Evolutionary conservation across 768 basidiomycete genomes (phyloP), one percentile per base, ranked within the genome.

Genomic region (Calocybe gangraenosa): DNA sequence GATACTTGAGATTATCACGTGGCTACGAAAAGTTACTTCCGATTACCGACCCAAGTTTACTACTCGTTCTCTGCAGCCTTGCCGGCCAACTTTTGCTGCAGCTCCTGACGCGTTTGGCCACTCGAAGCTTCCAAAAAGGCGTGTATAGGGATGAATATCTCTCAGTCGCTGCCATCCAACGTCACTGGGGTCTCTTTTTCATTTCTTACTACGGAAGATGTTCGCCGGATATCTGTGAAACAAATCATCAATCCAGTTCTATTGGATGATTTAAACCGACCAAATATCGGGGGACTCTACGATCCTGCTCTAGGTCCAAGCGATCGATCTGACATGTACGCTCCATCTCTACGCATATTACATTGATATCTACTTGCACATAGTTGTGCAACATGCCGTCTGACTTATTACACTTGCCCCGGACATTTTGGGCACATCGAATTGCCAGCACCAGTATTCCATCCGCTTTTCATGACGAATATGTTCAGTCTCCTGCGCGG

Each of bases 341-440:
- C 79, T 19, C 10, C 11, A 37, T 31, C 15, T 34, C 30, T 46
- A 25, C 44, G 21, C 22, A 38, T 40, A 37, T 28, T 35, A 20
- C 20, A 34, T 42, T 44, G 17, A 57, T 40, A 57, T 51, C 41
- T 40, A 39, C 50, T 21, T 32, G 34, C 47, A 25, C 38, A 18
- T 61, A 99, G 95, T 48, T 99, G 96, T 63, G 73, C 87, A 51
- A 96, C 96, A 65, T 99, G 96, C 62, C 85, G 78, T 47, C 78
- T 96, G 57, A 89, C 82, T 37, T 95, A 92, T 59, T 98, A 86
- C 69, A 85, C 86, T 48, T 99, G 96, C 64, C 94, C 96, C 1
- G 96, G 96, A 14, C 96, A 99, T 65, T 99, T 87, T 67, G 96
- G 96, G 17, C 96, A 98, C 65, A 95, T 99, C 49, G 92, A 97